Conservation (phyloP, 345 rosid species). For the Populus ilicifolia region DNA sequence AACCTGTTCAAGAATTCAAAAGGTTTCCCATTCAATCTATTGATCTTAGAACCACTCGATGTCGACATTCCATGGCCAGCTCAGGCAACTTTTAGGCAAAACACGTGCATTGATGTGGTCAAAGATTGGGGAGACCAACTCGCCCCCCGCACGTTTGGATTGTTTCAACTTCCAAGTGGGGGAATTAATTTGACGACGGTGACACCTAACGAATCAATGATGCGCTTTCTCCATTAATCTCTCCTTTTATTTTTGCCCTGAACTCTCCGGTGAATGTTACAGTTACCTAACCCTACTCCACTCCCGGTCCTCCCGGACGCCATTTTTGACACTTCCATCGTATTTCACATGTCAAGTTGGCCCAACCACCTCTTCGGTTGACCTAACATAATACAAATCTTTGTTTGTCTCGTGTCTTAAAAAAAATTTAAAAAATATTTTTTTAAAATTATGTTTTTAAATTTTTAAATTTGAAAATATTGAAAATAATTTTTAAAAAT, state of each 20-base stretch:
- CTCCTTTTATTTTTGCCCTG: neutral
- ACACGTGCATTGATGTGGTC: neutral
- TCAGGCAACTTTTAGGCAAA: neutral
- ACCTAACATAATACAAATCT: neutral
- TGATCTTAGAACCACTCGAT: neutral
- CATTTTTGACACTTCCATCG: conserved; percentile 6
- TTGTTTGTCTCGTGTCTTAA: no score
- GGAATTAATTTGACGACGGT: no score
- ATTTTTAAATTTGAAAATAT: no score
- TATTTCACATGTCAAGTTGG: neutral
- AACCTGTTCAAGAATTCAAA: neutral
- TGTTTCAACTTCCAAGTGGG: neutral
- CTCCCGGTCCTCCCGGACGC: conserved; percentile 6
- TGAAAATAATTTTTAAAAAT: no score
- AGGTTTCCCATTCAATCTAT: neutral
- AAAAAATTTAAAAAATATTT: no score
- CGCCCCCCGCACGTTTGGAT: neutral
- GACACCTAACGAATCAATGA: no score
- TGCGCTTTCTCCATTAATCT: neutral
- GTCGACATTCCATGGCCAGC: neutral
- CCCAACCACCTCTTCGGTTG: neutral
- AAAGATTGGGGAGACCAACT: neutral
- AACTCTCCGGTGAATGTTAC: neutral
- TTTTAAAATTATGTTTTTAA: no score
- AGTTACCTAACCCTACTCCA: neutral